phyloP scores from a whole-genome alignment of 176 grass and related monocot genomes.

The Phoenix dactylifera region DNA sequence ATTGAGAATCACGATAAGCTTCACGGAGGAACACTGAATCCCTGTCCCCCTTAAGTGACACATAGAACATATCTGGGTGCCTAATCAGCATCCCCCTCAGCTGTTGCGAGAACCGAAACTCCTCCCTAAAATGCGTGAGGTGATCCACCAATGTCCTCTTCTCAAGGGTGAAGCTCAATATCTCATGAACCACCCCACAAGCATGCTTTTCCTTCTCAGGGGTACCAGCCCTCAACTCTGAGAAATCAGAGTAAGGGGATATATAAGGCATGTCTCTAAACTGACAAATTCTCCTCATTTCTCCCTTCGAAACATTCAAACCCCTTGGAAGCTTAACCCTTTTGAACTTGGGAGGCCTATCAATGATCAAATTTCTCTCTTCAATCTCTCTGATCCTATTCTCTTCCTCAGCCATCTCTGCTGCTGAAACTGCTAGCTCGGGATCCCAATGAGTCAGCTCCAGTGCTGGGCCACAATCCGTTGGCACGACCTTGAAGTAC shows the following conservation, averaged over 20 bases:
- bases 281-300: constrained; percentile 38
- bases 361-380: constrained; percentile 83
- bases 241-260: constrained; percentile 85
- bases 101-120: constrained; percentile 86
- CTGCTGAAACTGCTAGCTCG: constrained; percentile 55
- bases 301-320: constrained; percentile 58
- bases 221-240: constrained; percentile 41
- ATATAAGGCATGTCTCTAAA: constrained; percentile 70
- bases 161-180: constrained; percentile 82
- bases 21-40: constrained; percentile 90
- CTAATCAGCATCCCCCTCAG: constrained; percentile 78
- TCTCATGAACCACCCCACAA: constrained; percentile 77
- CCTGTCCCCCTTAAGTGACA: constrained; percentile 78
- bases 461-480: constrained; percentile 72
- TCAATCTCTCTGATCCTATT: constrained; percentile 43
- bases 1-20: constrained; percentile 71
- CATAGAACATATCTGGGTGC: constrained; percentile 92
- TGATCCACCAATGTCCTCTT: constrained; percentile 86
- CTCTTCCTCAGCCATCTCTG: constrained; percentile 70
- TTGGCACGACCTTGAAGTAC: constrained; percentile 62
- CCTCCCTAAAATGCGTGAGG: constrained; percentile 83
- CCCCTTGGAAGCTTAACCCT: constrained; percentile 68
- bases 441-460: constrained; percentile 95
- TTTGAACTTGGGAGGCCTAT: constrained; percentile 68
- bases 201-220: constrained; percentile 83